Conservation (phyloP, 169 alveolate species). For the Haemoproteus tartakovskyi region DNA sequence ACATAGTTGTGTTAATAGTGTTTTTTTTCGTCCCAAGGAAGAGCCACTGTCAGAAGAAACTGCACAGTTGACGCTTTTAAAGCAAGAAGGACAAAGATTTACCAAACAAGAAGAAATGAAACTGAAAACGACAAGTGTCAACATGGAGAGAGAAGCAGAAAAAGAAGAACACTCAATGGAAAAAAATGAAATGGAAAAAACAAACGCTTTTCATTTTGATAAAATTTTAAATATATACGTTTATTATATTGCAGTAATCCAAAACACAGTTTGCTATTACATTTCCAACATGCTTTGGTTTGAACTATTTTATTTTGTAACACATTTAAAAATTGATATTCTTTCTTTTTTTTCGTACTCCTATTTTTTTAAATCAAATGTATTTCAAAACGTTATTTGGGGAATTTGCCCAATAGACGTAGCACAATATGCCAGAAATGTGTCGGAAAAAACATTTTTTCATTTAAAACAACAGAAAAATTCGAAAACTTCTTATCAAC, state of each 20-base stretch:
- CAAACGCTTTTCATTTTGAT: too few relatives aligned
- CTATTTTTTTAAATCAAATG: constrained; percentile 39
- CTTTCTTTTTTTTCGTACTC: constrained; percentile 46
- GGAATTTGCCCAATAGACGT: constrained; percentile 64
- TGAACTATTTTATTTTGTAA: constrained; percentile 41
- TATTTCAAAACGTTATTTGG: constrained; percentile 55
- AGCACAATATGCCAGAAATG: neutral
- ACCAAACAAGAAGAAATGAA: too few relatives aligned
- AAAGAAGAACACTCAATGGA: too few relatives aligned
- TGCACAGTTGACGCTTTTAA: too few relatives aligned
- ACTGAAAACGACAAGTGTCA: neutral
- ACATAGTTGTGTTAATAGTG: constrained; percentile 11
- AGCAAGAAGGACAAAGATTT: too few relatives aligned
- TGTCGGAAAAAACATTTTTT: constrained; percentile 1
- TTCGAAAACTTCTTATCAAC: too few relatives aligned
- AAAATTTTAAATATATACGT: constrained; percentile 25
- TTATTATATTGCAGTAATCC: constrained; percentile 31
- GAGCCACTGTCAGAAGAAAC: too few relatives aligned
- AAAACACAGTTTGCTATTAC: constrained; percentile 46
- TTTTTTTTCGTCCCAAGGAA: neutral
- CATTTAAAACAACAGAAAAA: too few relatives aligned
- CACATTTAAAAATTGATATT: constrained; percentile 26
- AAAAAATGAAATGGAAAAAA: too few relatives aligned
- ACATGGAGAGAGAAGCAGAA: neutral
- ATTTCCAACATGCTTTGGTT: constrained; percentile 60